These are phyloP conservation scores for Vicia faba DNA, from an alignment of 306 rosid genomes.

Conservation along the genomic window DNA sequence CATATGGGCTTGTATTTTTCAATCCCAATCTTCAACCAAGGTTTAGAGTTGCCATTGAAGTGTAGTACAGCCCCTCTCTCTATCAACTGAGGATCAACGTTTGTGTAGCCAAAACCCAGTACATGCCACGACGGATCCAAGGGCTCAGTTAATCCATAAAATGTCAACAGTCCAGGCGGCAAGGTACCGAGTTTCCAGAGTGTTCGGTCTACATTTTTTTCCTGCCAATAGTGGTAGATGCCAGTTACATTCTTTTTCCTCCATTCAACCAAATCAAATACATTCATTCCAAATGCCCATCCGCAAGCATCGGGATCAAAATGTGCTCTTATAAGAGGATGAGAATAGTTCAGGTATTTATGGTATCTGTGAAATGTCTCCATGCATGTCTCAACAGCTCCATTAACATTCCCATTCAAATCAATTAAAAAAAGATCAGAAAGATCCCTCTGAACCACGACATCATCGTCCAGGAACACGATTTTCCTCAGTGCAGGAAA, in stretches of 20 bases:
- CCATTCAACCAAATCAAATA: constrained; percentile 90
- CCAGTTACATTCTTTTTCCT: constrained; percentile 88
- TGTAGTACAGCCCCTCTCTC: constrained; percentile 85
- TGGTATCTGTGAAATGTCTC: constrained; percentile 94
- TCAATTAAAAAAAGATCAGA: constrained; percentile 69
- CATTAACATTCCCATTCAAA: constrained; percentile 78
- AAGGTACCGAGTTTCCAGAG: constrained; percentile 91
- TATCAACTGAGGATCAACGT: constrained; percentile 69
- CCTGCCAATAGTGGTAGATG: constrained; percentile 93
- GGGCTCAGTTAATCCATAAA: constrained; percentile 85
- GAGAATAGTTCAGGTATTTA: constrained; percentile 82
- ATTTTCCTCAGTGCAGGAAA: constrained; percentile 78
- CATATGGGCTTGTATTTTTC: constrained; percentile 89
- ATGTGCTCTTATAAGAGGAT: constrained; percentile 78
- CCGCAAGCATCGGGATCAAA: constrained; percentile 98
- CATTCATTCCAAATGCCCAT: constrained; percentile 96
- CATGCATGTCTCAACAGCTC: constrained; percentile 97
- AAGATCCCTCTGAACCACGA: constrained; percentile 85
- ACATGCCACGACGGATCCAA: constrained; percentile 83
- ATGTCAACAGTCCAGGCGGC: constrained; percentile 86
- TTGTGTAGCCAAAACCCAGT: constrained; percentile 86
- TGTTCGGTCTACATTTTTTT: constrained; percentile 75
- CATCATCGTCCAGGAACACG: constrained; percentile 84
- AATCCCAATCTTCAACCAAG: constrained; percentile 91
- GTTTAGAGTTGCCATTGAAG: constrained; percentile 87